Conservation (phyloP, 2,329 filamentous ascomycete species). For the Myriosclerotinia curreyana region DNA sequence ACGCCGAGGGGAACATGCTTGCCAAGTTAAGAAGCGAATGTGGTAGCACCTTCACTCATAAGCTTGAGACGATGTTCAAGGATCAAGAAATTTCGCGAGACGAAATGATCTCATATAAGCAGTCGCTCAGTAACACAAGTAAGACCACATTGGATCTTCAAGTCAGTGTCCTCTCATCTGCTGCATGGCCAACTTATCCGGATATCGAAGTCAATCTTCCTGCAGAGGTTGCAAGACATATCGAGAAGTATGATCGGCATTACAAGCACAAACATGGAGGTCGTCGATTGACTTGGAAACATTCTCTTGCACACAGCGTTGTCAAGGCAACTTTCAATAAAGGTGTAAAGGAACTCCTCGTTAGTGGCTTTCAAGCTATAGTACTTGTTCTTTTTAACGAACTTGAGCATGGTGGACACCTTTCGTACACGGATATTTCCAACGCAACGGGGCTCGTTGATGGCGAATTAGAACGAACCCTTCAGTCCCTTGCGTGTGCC, state of each 20-base stretch:
- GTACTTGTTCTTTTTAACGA: slow-evolving; percentile 89
- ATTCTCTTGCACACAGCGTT: slow-evolving; percentile 86
- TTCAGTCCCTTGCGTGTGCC: slow-evolving; percentile 92
- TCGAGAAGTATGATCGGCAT: slow-evolving; percentile 77
- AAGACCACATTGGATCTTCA: slow-evolving; percentile 66
- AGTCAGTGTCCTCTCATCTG: slow-evolving; percentile 86
- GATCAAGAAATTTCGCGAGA: slow-evolving; percentile 92
- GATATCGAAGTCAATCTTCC: slow-evolving; percentile 73
- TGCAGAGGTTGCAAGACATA: slow-evolving; percentile 67
- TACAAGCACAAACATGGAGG: slow-evolving; percentile 91
- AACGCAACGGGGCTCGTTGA: slow-evolving; percentile 71
- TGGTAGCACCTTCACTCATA: slow-evolving; percentile 90
- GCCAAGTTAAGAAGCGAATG: slow-evolving; percentile 89
- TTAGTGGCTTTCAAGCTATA: slow-evolving; percentile 88
- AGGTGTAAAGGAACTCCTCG: slow-evolving; percentile 81
- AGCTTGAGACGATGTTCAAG: slow-evolving; percentile 99
- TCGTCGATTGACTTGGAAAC: slow-evolving; percentile 85
- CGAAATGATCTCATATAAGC: slow-evolving; percentile 87
- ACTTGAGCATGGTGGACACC: slow-evolving; percentile 54
- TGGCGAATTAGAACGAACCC: slow-evolving; percentile 77
- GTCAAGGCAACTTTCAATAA: slow-evolving; percentile 77
- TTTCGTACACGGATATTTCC: slow-evolving; percentile 74
- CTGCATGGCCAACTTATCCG: slow-evolving; percentile 90
- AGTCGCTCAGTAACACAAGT: slow-evolving; percentile 51
- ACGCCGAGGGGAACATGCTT: slow-evolving; percentile 95